phyloP scores from a whole-genome alignment of 1,284 basidiomycete genomes.

The Microstroma glucosiphilum region DNA sequence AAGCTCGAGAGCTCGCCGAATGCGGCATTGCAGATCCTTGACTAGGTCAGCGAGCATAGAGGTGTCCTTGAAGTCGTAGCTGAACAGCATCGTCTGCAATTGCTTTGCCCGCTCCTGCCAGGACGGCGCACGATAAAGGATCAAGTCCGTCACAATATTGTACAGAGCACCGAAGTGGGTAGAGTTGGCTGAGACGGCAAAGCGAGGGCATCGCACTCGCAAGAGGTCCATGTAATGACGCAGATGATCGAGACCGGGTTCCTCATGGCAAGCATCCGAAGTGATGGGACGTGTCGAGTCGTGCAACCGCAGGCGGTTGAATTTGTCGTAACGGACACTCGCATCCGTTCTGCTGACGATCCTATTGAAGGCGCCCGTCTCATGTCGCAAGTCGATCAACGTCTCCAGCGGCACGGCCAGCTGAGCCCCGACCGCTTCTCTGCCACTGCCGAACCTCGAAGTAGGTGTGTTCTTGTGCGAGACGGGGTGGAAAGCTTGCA shows the following conservation, averaged over 20 bases:
- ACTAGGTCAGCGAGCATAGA: slow-evolving; percentile 65
- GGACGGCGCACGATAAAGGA: slow-evolving; percentile 76
- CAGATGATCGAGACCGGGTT: slow-evolving; percentile 60
- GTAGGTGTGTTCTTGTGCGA: not conserved
- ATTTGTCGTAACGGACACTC: slow-evolving; percentile 82
- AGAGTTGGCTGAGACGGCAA: slow-evolving; percentile 73
- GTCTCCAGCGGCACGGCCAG: slow-evolving; percentile 77
- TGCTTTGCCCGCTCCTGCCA: slow-evolving; percentile 41
- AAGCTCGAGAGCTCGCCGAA: slow-evolving; percentile 57
- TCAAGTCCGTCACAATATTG: slow-evolving; percentile 75
- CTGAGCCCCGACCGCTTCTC: slow-evolving; percentile 6
- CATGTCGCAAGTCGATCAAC: slow-evolving; percentile 25
- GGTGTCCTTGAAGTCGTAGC: slow-evolving; percentile 82
- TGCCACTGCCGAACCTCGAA: too few relatives aligned
- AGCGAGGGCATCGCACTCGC: slow-evolving; percentile 69
- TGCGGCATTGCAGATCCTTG: slow-evolving; percentile 65
- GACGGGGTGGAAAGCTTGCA: slow-evolving; percentile 80
- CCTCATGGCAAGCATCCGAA: slow-evolving; percentile 35
- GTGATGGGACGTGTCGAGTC: slow-evolving; percentile 61
- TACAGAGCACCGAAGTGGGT: slow-evolving; percentile 81
- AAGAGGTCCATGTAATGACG: slow-evolving; percentile 78
- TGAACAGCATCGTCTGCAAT: slow-evolving; percentile 72
- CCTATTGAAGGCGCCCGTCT: slow-evolving; percentile 58
- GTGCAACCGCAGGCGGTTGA: slow-evolving; percentile 65
- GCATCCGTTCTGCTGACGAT: slow-evolving; percentile 84